Conservation (phyloP, 2,329 filamentous ascomycete genomes). For the Tolypocladium ophioglossoides region DNA sequence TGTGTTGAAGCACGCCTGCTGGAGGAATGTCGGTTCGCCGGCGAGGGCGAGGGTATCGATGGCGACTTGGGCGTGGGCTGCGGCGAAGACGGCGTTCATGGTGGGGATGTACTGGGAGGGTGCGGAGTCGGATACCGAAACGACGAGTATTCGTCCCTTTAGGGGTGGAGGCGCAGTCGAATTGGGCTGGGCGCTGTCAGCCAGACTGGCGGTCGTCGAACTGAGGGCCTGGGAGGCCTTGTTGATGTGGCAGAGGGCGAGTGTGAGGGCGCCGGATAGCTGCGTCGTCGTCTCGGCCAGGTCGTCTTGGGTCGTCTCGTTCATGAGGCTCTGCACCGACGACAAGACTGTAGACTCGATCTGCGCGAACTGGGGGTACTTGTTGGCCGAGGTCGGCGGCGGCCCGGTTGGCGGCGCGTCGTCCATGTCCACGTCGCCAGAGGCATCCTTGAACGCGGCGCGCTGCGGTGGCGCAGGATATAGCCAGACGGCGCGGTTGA, state of each 20-base stretch:
- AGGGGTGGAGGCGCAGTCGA: slow-evolving; percentile 19
- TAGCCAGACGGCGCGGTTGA: slow-evolving; percentile 77
- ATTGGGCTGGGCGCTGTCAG: slow-evolving; percentile 22
- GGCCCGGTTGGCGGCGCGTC: slow-evolving; percentile 27
- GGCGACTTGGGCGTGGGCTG: slow-evolving; percentile 75
- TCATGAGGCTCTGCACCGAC: slow-evolving; percentile 65
- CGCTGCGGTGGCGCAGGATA: slow-evolving; percentile 51
- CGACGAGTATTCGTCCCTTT: slow-evolving; percentile 63
- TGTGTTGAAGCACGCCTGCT: slow-evolving; percentile 68
- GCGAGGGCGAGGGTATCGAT: slow-evolving; percentile 86
- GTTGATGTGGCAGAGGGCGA: slow-evolving; percentile 85
- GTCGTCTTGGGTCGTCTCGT: slow-evolving; percentile 52
- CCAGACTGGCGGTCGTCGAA: slow-evolving; percentile 37
- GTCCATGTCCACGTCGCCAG: slow-evolving; percentile 49
- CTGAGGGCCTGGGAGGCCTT: slow-evolving; percentile 60
- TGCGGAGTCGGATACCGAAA: slow-evolving; percentile 79
- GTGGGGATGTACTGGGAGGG: slow-evolving; percentile 93
- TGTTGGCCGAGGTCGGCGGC: slow-evolving; percentile 54
- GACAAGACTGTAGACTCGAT: slow-evolving; percentile 72
- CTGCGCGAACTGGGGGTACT: slow-evolving; percentile 83
- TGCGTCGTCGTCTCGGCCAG: slow-evolving; percentile 72
- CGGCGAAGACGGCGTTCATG: slow-evolving; percentile 97
- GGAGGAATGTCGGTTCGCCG: slow-evolving; percentile 81
- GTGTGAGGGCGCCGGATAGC: slow-evolving; percentile 81
- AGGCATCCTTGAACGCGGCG: slow-evolving; percentile 14